A percentile compares a stretch with the other conserved stretches of the same genome.
Conservation (phyloP, 2,329 filamentous ascomycete genomes). For the Thelonectria olida region DNA sequence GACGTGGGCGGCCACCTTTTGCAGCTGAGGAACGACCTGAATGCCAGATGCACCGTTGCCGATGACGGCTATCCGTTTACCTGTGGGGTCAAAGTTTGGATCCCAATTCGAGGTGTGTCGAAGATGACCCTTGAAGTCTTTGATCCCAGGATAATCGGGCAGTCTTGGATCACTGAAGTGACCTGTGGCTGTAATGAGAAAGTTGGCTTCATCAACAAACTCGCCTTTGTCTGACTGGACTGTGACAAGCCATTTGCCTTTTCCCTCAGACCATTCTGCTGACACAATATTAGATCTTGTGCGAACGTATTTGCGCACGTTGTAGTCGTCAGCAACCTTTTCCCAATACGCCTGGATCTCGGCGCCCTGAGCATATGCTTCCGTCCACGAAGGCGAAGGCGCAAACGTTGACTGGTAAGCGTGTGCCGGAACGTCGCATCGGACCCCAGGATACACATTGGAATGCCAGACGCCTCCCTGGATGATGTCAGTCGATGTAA, state of each 20-base stretch:
- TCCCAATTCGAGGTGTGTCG: conserved; percentile 10
- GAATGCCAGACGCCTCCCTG: conserved; percentile 5
- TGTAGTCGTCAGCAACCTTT: conserved; percentile 2
- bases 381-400: neutral
- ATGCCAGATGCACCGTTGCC: conserved; percentile 8
- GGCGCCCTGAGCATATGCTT: conserved; percentile 1
- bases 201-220: conserved; percentile 10
- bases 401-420: conserved; percentile 9
- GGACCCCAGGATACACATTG: conserved; percentile 3
- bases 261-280: conserved; percentile 6
- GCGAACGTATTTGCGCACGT: conserved; percentile 3
- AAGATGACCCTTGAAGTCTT: conserved; percentile 1
- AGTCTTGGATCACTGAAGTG: conserved; percentile 8
- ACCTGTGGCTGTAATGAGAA: neutral
- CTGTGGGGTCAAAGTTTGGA: neutral
- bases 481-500: neutral
- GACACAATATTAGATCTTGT: neutral
- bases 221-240: neutral
- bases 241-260: conserved; percentile 4
- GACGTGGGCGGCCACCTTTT: neutral
- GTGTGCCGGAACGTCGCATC: conserved; percentile 7
- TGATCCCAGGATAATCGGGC: conserved; percentile 7
- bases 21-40: conserved; percentile 1
- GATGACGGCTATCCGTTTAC: conserved; percentile 7
- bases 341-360: conserved; percentile 9